Evolutionary conservation across 768 basidiomycete genomes (phyloP).

Genomic region (Hydnum rufescens): DNA sequence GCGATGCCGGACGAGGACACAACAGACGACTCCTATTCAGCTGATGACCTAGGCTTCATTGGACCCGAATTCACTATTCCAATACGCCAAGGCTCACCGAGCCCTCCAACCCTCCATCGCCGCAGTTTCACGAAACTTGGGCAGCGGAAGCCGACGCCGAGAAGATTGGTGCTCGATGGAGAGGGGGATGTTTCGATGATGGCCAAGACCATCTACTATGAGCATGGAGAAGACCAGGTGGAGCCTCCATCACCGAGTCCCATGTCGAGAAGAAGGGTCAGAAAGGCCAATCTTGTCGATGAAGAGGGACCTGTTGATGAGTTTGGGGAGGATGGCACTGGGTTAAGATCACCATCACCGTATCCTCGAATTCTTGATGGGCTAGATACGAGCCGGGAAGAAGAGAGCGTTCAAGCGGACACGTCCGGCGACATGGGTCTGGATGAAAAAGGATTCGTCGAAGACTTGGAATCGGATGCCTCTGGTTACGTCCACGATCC

Average conservation of each 20-base stretch:
- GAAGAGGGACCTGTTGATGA: too few species aligned
- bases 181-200: constrained; percentile 1
- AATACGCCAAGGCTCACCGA: neutral
- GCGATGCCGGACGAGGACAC: neutral
- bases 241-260: neutral
- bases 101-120: neutral
- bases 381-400: neutral
- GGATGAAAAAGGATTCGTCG: neutral
- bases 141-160: neutral
- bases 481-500: constrained; percentile 1
- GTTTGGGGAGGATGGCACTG: neutral
- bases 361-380: constrained; percentile 4
- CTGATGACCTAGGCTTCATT: neutral
- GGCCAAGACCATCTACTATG: constrained; percentile 2
- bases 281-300: too few species aligned
- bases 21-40: neutral
- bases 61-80: neutral
- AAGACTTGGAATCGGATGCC: neutral
- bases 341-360: constrained; percentile 2
- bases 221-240: neutral
- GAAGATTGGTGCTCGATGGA: neutral
- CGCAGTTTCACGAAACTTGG: neutral
- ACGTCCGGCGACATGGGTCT: neutral
- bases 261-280: constrained; percentile 1
- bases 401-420: neutral